phyloP scores from a whole-genome alignment of 2,329 filamentous ascomycete species.

The Lasiodiplodia sp. region DNA sequence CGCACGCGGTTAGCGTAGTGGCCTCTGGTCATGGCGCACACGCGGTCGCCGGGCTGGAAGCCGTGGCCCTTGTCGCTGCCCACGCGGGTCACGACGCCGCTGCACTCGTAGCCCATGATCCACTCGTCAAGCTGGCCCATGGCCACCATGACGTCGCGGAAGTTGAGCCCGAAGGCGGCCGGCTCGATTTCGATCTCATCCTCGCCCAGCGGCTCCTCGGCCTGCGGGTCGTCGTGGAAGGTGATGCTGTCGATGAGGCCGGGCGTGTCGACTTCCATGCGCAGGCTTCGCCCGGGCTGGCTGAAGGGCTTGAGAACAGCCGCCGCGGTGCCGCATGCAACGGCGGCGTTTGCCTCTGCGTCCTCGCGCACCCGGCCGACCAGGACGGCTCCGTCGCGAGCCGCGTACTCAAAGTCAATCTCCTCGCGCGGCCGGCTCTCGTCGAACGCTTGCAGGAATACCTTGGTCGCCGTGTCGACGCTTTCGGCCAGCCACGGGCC shows the following conservation, averaged over 20 bases:
- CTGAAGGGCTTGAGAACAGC: background rate
- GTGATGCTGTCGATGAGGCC: background rate
- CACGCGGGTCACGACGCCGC: slow-evolving; percentile 33
- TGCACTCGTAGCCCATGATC: slow-evolving; percentile 31
- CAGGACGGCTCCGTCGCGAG: background rate
- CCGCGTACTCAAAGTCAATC: slow-evolving; percentile 5
- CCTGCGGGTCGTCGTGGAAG: background rate
- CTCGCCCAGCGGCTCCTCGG: background rate
- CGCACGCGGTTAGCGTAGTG: background rate
- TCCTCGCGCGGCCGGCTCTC: background rate
- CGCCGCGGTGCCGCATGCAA: no score
- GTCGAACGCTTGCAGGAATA: background rate
- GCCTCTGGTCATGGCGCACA: background rate
- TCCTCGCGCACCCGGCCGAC: background rate
- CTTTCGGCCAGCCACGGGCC: background rate
- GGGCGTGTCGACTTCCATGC: background rate
- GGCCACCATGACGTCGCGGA: slow-evolving; percentile 30
- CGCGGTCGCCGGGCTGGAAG: slow-evolving; percentile 31
- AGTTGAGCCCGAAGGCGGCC: background rate
- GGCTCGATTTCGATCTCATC: slow-evolving; percentile 33
- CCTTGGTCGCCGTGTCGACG: background rate
- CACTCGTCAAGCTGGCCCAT: slow-evolving; percentile 33
- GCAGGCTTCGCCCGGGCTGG: background rate
- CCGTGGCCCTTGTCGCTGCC: slow-evolving; percentile 19
- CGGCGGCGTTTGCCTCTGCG: background rate